Conservation (phyloP, 192 early-diverging fungal genomes). For the Geranomyces michiganensis region DNA sequence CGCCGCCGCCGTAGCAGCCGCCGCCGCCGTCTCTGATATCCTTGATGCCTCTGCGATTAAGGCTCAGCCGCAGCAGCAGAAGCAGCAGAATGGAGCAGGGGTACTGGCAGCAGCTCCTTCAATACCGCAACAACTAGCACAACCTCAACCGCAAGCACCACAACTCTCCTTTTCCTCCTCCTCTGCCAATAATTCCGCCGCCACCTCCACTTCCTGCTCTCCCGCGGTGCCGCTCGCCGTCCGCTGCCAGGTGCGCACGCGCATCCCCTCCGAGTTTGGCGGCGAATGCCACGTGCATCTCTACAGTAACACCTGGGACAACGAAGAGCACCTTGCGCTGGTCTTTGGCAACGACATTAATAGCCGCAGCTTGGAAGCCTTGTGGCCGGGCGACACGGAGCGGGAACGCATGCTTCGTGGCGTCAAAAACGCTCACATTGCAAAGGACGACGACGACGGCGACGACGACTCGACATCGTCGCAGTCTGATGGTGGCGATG, state of each 20-base stretch:
- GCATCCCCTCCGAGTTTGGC: slow-evolving; percentile 47
- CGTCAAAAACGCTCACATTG: slow-evolving; percentile 50
- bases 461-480: too few relatives aligned
- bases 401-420: slow-evolving; percentile 81
- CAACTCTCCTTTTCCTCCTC: not conserved
- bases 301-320: slow-evolving; percentile 79
- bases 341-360: slow-evolving; percentile 87
- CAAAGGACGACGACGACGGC: slow-evolving; percentile 40
- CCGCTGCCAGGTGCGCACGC: slow-evolving; percentile 41
- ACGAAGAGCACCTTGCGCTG: slow-evolving; percentile 91
- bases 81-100: too few relatives aligned
- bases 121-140: not conserved
- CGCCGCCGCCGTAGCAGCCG: too few relatives aligned
- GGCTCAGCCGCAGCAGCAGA: too few relatives aligned
- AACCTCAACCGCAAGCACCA: not conserved
- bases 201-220: not conserved
- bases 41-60: too few relatives aligned
- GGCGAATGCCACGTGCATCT: slow-evolving; percentile 62
- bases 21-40: too few relatives aligned
- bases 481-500: slow-evolving; percentile 40
- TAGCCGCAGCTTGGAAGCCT: slow-evolving; percentile 66
- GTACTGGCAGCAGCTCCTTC: too few relatives aligned
- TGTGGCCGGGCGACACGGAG: slow-evolving; percentile 71
- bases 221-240: slow-evolving; percentile 8
- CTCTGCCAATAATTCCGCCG: not conserved